Base-by-base conservation (phyloP, 306 rosid species). In the Gastrolobium bilobum region DNA sequence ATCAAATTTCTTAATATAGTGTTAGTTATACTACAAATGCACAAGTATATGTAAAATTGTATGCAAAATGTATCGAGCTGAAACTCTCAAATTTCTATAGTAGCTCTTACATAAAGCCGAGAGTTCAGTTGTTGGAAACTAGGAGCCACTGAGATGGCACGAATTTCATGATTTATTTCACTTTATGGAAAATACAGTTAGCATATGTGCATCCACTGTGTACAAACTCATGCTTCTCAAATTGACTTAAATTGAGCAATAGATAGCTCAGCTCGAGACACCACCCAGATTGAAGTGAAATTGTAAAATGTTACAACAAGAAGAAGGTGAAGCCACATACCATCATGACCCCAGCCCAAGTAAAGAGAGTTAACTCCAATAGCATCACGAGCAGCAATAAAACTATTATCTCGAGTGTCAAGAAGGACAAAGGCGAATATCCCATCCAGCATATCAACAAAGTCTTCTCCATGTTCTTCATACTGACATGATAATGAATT, bases 291-390 rank as follows among this genome's bases (percentile, higher is more conserved):
- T 67, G 20, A 57, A 51, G 11, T 58, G 72, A 48, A 71, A 30
- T 57, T 44, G 65, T 11, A 8, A 60, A 73, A 39, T 37, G 79
- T 10, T 34, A 34, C 40, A 46, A 14, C 34, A 65, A 39, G n/a
- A 33, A 59, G 42, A 73, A 67, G 51, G 65, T 52, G 29, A 79
- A 71, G 54, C 50, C 78, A 71, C 92, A 78, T 90, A 95, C 98
- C 99, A 85, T 96, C 99, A 83, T 83, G 96, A 80, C 99, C 99
- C 98, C 97, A 96, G 52, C 98, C 99, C 87, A 96, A 78, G 87
- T 93, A 96, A 77, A 93, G 94, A 64, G 99, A 91, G 74, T 94
- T 88, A 81, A 93, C 88, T 40, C 98, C 99, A 83, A 96, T 90
- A 78, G 94, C 94, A 78, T 96, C 98, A 64, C 97, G 92, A 78